Evolutionary conservation across 2,329 filamentous ascomycete species (phyloP).

Genomic region (Escovopsis sp.): DNA sequence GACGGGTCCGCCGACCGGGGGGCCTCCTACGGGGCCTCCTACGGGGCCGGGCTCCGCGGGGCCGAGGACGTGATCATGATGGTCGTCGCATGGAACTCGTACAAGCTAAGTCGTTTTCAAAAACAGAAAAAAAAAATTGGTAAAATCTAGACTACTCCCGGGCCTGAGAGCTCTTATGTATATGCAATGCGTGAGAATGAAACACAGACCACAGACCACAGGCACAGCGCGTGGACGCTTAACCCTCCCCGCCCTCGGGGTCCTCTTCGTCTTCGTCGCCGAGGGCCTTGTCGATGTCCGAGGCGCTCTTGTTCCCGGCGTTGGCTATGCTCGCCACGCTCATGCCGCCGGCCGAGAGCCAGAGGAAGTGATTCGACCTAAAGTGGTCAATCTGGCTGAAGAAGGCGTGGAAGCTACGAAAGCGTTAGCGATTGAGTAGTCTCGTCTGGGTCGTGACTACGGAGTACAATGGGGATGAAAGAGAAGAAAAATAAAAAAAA

Average conservation of each 20-base stretch:
- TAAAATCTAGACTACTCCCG: no score
- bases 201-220: no score
- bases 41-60: no score
- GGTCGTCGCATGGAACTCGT: no score
- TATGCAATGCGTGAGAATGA: no score
- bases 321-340: no score
- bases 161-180: no score
- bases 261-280: conserved; percentile 39
- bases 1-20: no score
- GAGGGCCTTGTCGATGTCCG: conserved; percentile 31
- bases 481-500: no score
- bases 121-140: not conserved
- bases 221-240: conserved; percentile 3
- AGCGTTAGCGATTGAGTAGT: not conserved
- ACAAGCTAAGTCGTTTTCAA: not conserved
- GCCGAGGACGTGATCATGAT: no score
- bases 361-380: conserved; percentile 56
- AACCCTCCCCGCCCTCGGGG: conserved; percentile 31
- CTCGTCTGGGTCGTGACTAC: no score
- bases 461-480: no score
- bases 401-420: conserved; percentile 54
- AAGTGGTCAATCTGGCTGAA: conserved; percentile 70
- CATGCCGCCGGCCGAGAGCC: conserved; percentile 51
- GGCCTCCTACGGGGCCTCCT: not conserved
- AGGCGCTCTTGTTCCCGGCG: conserved; percentile 2